Evolutionary conservation across 163 green algal species (phyloP).

Genomic region (Chlamydomonas reinhardtii): DNA sequence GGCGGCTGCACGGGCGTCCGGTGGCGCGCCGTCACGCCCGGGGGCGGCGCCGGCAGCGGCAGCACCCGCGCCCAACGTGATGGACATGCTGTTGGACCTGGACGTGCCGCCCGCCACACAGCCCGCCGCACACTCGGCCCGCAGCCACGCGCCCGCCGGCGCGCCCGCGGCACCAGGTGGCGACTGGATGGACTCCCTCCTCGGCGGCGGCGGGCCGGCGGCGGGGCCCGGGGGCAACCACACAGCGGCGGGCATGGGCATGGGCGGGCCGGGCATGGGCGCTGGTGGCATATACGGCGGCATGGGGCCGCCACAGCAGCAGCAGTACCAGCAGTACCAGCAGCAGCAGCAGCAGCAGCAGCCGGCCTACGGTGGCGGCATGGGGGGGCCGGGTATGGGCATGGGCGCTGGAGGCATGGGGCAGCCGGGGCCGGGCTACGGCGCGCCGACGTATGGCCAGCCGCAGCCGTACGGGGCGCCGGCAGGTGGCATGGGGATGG

Average conservation of each 20-base stretch:
- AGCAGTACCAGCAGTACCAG: not conserved
- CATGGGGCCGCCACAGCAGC: not conserved
- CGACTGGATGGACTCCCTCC: slow-evolving; percentile 38
- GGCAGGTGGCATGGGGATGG: not conserved
- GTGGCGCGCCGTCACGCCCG: not conserved
- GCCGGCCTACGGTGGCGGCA: not conserved
- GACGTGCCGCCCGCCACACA: not conserved
- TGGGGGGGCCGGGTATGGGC: not conserved
- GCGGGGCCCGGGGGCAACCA: not conserved
- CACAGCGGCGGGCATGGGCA: not conserved
- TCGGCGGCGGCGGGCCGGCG: not conserved
- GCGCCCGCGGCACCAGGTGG: not conserved
- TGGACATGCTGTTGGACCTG: slow-evolving; percentile 53
- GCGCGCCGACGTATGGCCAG: not conserved
- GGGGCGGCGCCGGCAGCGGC: not conserved
- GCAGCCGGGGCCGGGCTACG: not conserved
- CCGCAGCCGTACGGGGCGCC: not conserved
- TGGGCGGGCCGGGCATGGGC: not conserved
- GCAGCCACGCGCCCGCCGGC: no score
- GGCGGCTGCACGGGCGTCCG: no score
- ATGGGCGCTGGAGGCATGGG: not conserved
- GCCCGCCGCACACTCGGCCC: not conserved
- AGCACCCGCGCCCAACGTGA: not conserved
- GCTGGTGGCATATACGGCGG: not conserved
- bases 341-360: slow-evolving; percentile 1